Percentiles rank a stretch among this genome's conserved stretches.
Conservation (phyloP, 495 filamentous ascomycete species). For the Pyronema domesticum region DNA sequence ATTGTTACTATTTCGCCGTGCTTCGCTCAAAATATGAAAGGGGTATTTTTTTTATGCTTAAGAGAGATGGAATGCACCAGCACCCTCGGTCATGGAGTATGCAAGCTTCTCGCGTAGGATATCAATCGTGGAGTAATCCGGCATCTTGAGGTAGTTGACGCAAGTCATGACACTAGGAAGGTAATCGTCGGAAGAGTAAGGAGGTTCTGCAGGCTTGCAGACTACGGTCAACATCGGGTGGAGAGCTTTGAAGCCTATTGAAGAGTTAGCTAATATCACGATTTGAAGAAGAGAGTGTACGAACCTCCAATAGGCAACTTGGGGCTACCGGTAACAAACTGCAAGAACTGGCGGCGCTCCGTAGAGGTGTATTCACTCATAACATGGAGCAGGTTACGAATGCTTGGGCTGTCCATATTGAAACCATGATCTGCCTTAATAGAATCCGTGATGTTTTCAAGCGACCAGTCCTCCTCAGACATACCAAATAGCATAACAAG, state of each 20-base stretch:
- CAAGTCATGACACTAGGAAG: slow-evolving; percentile 98
- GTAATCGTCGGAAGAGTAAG: slow-evolving; percentile 90
- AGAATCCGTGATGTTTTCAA: slow-evolving; percentile 96
- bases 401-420: slow-evolving; percentile 97
- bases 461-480: slow-evolving; percentile 90
- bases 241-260: slow-evolving; percentile 78
- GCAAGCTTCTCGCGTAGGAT: slow-evolving; percentile 57
- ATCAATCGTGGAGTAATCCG: slow-evolving; percentile 74
- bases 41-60: slow-evolving; percentile 24
- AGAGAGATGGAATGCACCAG: slow-evolving; percentile 95
- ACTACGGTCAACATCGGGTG: slow-evolving; percentile 98
- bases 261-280: slow-evolving; percentile 5
- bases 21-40: too few relatives aligned
- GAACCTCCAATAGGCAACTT: slow-evolving; percentile 96
- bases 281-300: slow-evolving; percentile 19
- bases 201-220: slow-evolving; percentile 90
- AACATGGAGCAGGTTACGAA: slow-evolving; percentile 77
- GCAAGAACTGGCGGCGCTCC: slow-evolving; percentile 84
- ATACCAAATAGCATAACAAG: slow-evolving; percentile 92
- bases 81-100: slow-evolving; percentile 87
- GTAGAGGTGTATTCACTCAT: slow-evolving; percentile 72
- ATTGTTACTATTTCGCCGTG: too few relatives aligned
- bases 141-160: slow-evolving; percentile 97
- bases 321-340: slow-evolving; percentile 96
- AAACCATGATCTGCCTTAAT: slow-evolving; percentile 99